phyloP scores from a whole-genome alignment of 768 basidiomycete genomes.

The Lentinula boryana region DNA sequence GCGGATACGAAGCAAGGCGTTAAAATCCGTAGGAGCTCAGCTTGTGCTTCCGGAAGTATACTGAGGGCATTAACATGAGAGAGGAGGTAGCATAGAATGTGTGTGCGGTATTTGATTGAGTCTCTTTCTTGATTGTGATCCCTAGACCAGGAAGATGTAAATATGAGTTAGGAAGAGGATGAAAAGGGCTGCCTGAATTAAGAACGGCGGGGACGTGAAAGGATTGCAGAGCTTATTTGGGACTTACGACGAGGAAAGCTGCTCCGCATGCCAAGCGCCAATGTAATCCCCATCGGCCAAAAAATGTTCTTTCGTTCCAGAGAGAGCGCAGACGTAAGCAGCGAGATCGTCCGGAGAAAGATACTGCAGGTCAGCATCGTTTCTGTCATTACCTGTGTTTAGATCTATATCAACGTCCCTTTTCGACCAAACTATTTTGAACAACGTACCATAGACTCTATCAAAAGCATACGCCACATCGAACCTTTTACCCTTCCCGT shows the following conservation, averaged over 20 bases:
- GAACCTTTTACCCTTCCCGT: constrained; percentile 31
- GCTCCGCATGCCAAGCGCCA: constrained; percentile 52
- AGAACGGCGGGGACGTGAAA: too few species aligned
- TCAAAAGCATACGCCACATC: constrained; percentile 68
- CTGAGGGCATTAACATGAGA: constrained; percentile 70
- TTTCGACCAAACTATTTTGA: neutral
- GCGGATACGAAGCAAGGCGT: constrained; percentile 22
- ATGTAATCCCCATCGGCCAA: constrained; percentile 55
- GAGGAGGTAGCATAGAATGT: constrained; percentile 68
- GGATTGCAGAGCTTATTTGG: constrained; percentile 33
- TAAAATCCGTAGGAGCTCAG: constrained; percentile 45
- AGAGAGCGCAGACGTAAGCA: constrained; percentile 49
- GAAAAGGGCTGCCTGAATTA: too few species aligned
- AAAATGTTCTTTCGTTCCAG: constrained; percentile 47
- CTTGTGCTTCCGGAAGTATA: constrained; percentile 34
- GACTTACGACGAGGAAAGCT: constrained; percentile 42
- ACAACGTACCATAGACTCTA: constrained; percentile 51
- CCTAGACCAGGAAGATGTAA: neutral
- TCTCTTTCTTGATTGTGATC: constrained; percentile 25
- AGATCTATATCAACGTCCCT: neutral
- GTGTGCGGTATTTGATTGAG: constrained; percentile 12
- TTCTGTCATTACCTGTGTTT: neutral
- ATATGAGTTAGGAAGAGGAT: constrained; percentile 18
- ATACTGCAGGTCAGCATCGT: constrained; percentile 46
- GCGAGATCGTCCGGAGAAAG: constrained; percentile 59